Evolutionary conservation across 2,329 filamentous ascomycete genomes (phyloP).

Genomic region (Arthrinium phaeospermum): DNA sequence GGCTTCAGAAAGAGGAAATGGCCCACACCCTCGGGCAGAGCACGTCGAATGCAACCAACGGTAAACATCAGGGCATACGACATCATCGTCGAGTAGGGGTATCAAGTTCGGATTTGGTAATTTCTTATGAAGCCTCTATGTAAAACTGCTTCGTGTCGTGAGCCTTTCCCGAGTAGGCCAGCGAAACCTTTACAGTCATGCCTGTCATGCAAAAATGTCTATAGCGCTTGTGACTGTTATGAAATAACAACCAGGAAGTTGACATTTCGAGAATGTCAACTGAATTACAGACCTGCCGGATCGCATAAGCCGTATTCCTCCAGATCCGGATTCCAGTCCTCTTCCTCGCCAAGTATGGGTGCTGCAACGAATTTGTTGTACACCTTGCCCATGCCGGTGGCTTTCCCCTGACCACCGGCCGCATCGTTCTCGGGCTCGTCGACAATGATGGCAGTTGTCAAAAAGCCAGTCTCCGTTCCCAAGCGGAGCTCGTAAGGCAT

Average conservation of each 20-base stretch:
- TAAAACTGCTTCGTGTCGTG: neutral
- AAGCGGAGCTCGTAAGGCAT: conserved; percentile 59
- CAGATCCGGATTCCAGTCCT: conserved; percentile 57
- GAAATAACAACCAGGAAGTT: no score
- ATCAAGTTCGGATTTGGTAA: conserved; percentile 9
- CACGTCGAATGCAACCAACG: neutral
- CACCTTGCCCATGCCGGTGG: conserved; percentile 67
- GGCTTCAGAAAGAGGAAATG: neutral
- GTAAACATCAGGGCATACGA: neutral
- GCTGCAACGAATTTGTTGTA: conserved; percentile 67
- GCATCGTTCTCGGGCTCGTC: conserved; percentile 60
- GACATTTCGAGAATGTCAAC: no score
- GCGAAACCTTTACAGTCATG: neutral
- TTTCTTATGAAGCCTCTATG: conserved; percentile 6
- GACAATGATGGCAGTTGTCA: conserved; percentile 64
- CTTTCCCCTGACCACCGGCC: conserved; percentile 50
- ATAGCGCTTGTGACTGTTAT: neutral
- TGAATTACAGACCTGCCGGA: neutral
- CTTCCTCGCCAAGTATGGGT: conserved; percentile 63
- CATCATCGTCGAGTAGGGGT: neutral
- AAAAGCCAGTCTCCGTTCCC: conserved; percentile 56
- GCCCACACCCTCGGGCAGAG: neutral
- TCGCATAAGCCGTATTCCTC: conserved; percentile 31
- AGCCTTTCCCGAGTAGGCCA: neutral
- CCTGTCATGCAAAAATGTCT: neutral